Conservation (phyloP, 768 basidiomycete species). For the Boletus rubescentipes region DNA sequence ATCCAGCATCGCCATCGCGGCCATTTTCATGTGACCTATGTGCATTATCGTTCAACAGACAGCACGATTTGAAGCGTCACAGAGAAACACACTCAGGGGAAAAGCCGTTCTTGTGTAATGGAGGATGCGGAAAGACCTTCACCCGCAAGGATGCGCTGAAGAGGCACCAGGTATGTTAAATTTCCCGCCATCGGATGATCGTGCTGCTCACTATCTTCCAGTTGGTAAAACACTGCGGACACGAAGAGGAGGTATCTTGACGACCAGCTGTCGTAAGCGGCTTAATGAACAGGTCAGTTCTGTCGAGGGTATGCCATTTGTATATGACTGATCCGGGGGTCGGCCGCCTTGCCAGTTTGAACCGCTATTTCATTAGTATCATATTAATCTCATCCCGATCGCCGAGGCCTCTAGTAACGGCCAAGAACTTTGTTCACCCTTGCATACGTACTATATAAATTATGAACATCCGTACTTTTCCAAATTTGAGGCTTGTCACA, state of each 20-base stretch:
- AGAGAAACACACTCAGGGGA: constrained; percentile 83
- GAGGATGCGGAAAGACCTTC: constrained; percentile 84
- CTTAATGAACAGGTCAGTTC: constrained; percentile 15
- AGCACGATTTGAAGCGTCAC: constrained; percentile 84
- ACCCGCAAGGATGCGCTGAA: constrained; percentile 86
- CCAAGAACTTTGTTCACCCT: constrained; percentile 23
- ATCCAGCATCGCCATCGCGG: constrained; percentile 56
- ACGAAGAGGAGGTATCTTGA: constrained; percentile 50
- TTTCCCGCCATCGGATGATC: constrained; percentile 1
- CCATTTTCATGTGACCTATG: constrained; percentile 73
- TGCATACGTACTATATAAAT: constrained; percentile 29
- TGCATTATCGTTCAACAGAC: constrained; percentile 79
- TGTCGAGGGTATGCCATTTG: constrained; percentile 8
- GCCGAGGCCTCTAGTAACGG: constrained; percentile 11
- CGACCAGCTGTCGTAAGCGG: constrained; percentile 19
- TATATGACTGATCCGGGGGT: constrained; percentile 22
- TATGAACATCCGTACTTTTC: constrained; percentile 27
- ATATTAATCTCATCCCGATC: constrained; percentile 25
- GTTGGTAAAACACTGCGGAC: constrained; percentile 80
- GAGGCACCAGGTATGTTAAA: constrained; percentile 67
- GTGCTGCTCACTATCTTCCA: constrained; percentile 28
- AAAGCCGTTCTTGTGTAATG: constrained; percentile 81
- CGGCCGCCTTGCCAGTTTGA: constrained; percentile 17
- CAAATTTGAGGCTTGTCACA: constrained; percentile 12
- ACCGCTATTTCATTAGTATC: constrained; percentile 24